These are phyloP conservation scores for Tympanopsis confertula DNA, from an alignment of 2,329 filamentous ascomycete species.

Conservation along the genomic window DNA sequence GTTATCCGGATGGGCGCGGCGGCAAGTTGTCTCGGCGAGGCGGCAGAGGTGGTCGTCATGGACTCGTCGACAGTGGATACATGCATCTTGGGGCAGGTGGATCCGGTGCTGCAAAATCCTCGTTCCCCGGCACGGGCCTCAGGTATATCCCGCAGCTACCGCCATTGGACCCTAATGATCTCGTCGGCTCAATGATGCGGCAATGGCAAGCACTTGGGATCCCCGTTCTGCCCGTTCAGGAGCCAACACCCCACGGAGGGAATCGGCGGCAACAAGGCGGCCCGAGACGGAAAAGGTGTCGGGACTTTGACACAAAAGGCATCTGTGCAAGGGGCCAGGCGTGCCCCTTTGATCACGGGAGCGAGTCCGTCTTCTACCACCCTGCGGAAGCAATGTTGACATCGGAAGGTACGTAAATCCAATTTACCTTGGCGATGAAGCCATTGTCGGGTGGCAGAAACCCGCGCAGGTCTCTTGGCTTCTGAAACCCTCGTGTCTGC, in stretches of 20 bases:
- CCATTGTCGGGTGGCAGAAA: too few relatives aligned
- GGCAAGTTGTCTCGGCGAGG: constrained; percentile 16
- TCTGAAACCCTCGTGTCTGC: too few relatives aligned
- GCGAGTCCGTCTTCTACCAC: constrained; percentile 30
- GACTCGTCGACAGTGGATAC: constrained; percentile 8
- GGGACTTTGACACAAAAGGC: constrained; percentile 63
- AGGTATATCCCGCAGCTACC: constrained; percentile 20
- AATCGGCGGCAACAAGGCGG: constrained; percentile 8
- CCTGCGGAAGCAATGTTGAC: constrained; percentile 11
- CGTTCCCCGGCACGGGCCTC: constrained; percentile 12
- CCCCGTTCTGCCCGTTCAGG: constrained; percentile 30
- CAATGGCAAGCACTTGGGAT: constrained; percentile 48
- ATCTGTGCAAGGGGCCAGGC: constrained; percentile 56
- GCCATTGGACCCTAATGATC: constrained; percentile 44
- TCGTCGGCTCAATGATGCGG: constrained; percentile 48
- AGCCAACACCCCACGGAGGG: constrained; percentile 18
- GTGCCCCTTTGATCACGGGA: constrained; percentile 60
- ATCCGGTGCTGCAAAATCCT: constrained; percentile 3
- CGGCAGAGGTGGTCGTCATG: constrained; percentile 15
- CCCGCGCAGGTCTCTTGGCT: too few relatives aligned
- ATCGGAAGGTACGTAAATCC: constrained; percentile 20
- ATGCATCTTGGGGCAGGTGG: constrained; percentile 1
- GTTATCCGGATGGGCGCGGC: constrained; percentile 21
- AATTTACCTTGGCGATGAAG: too few relatives aligned
- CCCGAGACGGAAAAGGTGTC: constrained; percentile 39